These are phyloP conservation scores for Myriosclerotinia scirpicola DNA, from an alignment of 2,329 filamentous ascomycete genomes.

Conservation along the genomic window DNA sequence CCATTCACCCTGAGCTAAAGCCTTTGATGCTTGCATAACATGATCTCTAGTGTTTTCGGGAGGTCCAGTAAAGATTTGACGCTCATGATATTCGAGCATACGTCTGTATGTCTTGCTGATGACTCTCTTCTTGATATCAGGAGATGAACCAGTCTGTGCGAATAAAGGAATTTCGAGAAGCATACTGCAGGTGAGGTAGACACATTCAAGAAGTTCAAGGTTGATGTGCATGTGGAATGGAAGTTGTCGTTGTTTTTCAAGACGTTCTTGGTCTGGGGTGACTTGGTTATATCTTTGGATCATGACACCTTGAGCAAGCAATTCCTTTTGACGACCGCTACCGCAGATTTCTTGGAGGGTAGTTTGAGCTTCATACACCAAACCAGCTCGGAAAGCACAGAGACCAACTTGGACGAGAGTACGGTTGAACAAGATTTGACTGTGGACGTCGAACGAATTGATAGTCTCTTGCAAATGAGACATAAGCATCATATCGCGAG, in stretches of 20 bases:
- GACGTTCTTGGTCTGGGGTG: constrained; percentile 93
- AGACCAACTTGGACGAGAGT: constrained; percentile 97
- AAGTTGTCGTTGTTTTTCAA: constrained; percentile 95
- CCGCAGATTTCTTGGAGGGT: constrained; percentile 98
- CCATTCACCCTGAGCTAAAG: constrained; percentile 95
- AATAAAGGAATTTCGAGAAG: constrained; percentile 96
- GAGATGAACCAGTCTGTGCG: constrained; percentile 93
- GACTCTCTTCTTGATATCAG: constrained; percentile 93
- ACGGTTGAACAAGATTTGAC: constrained; percentile 97
- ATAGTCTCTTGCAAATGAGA: constrained; percentile 98
- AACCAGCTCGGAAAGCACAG: constrained; percentile 94
- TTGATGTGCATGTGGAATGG: constrained; percentile 99
- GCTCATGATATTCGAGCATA: constrained; percentile 99
- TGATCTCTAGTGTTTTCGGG: constrained; percentile 99
- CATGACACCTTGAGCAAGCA: constrained; percentile 96
- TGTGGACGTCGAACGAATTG: constrained; percentile 91
- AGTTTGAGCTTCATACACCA: constrained; percentile 96
- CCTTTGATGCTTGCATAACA: constrained; percentile 98
- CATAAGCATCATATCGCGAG: constrained; percentile 99
- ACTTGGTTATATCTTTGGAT: constrained; percentile 97
- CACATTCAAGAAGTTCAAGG: constrained; percentile 94
- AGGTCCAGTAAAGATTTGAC: constrained; percentile 97
- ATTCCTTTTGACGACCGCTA: constrained; percentile 95
- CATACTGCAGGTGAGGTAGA: constrained; percentile 99
- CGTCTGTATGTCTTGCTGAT: constrained; percentile 99